A percentile compares a stretch with the other conserved stretches of the same genome.
These are phyloP conservation scores for Flaveria brownii DNA, from an alignment of 129 eudicot species.

Conservation along the genomic window DNA sequence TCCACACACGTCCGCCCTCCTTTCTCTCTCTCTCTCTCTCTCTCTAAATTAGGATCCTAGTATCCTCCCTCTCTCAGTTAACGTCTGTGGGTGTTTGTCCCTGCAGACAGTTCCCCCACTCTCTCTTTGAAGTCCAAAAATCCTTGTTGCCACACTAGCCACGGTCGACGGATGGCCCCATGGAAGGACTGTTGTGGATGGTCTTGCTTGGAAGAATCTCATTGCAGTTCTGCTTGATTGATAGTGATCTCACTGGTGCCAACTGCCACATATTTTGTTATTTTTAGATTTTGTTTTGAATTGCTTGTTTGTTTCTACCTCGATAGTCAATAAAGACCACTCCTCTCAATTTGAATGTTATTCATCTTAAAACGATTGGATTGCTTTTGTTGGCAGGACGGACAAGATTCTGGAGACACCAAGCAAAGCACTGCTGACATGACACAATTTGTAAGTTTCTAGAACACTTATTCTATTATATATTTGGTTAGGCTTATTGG, in stretches of 20 bases:
- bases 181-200: too few relatives aligned
- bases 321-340: neutral
- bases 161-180: too few relatives aligned
- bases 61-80: too few relatives aligned
- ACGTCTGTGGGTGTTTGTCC: too few relatives aligned
- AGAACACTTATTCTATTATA: neutral
- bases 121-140: too few relatives aligned
- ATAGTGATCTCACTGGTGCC: neutral
- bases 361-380: neutral
- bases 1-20: too few relatives aligned
- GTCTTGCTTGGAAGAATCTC: neutral
- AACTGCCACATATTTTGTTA: neutral
- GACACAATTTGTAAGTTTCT: constrained; percentile 88
- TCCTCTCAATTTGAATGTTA: neutral
- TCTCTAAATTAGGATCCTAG: too few relatives aligned
- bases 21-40: too few relatives aligned
- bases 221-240: neutral
- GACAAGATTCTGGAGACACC: constrained; percentile 73
- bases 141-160: too few relatives aligned
- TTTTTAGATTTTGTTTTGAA: neutral
- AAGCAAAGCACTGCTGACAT: constrained; percentile 90
- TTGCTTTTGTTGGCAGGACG: constrained; percentile 57
- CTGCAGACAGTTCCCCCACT: too few relatives aligned
- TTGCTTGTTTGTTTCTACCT: constrained; percentile 11
- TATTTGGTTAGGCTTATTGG: neutral